Conservation (phyloP, 2,329 filamentous ascomycete species). For the Alternaria brassicae region DNA sequence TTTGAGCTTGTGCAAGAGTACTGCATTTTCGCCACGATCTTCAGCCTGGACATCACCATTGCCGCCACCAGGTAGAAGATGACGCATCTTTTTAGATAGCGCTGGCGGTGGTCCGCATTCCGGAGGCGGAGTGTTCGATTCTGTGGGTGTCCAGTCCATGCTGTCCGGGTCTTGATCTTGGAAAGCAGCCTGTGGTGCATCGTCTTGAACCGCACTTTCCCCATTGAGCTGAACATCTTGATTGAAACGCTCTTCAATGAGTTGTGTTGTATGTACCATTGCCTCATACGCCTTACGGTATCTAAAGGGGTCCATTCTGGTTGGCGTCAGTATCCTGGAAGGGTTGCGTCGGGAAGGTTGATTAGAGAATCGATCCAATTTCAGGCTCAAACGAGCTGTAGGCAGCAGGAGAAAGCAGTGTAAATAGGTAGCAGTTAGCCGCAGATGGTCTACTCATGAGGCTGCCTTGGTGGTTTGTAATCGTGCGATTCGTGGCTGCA, state of each 20-base stretch:
- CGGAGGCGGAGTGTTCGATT: conserved; percentile 34
- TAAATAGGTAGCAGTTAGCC: conserved; percentile 1
- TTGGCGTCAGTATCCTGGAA: conserved; percentile 22
- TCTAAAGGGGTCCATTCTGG: conserved; percentile 47
- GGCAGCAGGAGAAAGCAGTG: conserved; percentile 6
- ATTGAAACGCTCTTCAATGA: conserved; percentile 42
- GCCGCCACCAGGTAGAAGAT: conserved; percentile 37
- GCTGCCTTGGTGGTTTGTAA: conserved; percentile 12
- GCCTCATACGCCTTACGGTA: conserved; percentile 50
- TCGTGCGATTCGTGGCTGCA: conserved; percentile 8
- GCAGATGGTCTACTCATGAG: conserved; percentile 13
- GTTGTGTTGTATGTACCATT: conserved; percentile 46
- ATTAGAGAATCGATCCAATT: not conserved
- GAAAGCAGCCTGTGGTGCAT: conserved; percentile 19
- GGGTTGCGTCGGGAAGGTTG: conserved; percentile 3
- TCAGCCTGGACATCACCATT: conserved; percentile 33
- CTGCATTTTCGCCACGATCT: conserved; percentile 35
- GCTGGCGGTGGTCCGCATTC: conserved; percentile 42
- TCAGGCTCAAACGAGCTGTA: conserved; percentile 1
- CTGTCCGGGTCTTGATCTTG: conserved; percentile 45
- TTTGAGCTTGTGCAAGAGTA: conserved; percentile 45
- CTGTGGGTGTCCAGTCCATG: conserved; percentile 50
- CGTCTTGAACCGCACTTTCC: conserved; percentile 13
- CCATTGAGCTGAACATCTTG: conserved; percentile 23
- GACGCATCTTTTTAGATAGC: conserved; percentile 41